A percentile compares a stretch with the other conserved stretches of the same genome.
Evolutionary conservation across 2,329 filamentous ascomycete genomes (phyloP).

Genomic region (Rhinocladiella mackenziei): DNA sequence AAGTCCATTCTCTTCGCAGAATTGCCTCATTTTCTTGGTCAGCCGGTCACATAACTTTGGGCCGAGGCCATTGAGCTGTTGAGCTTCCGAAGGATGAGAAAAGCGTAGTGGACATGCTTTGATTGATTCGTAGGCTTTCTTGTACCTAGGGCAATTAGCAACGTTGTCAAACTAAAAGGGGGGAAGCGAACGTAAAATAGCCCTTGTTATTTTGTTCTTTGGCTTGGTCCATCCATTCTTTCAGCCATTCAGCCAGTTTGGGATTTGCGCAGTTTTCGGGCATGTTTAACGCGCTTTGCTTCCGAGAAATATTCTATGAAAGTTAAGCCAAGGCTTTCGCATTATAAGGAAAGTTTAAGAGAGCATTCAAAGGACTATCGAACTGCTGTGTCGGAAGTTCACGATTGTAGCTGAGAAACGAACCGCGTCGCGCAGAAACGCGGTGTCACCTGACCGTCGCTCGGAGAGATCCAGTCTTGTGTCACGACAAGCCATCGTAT

Average conservation of each 20-base stretch:
- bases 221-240: slow-evolving; percentile 71
- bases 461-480: too few relatives aligned
- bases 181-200: slow-evolving; percentile 46
- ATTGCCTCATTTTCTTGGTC: slow-evolving; percentile 51
- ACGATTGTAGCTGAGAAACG: too few relatives aligned
- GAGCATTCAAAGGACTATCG: not conserved
- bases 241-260: slow-evolving; percentile 67
- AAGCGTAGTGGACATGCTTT: slow-evolving; percentile 69
- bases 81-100: slow-evolving; percentile 67
- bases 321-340: too few relatives aligned
- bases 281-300: too few relatives aligned
- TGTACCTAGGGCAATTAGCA: slow-evolving; percentile 52
- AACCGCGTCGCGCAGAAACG: too few relatives aligned
- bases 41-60: slow-evolving; percentile 67
- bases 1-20: slow-evolving; percentile 64
- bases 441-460: too few relatives aligned
- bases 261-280: slow-evolving; percentile 60
- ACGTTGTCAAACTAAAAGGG: not conserved
- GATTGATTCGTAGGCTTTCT: slow-evolving; percentile 71
- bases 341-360: too few relatives aligned
- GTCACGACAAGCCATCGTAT: too few relatives aligned
- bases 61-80: slow-evolving; percentile 70
- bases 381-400: too few relatives aligned
- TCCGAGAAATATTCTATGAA: too few relatives aligned
- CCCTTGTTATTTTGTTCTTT: slow-evolving; percentile 67